Base-by-base conservation (phyloP, 805 yeast genomes). In the Candida tibetensis region DNA sequence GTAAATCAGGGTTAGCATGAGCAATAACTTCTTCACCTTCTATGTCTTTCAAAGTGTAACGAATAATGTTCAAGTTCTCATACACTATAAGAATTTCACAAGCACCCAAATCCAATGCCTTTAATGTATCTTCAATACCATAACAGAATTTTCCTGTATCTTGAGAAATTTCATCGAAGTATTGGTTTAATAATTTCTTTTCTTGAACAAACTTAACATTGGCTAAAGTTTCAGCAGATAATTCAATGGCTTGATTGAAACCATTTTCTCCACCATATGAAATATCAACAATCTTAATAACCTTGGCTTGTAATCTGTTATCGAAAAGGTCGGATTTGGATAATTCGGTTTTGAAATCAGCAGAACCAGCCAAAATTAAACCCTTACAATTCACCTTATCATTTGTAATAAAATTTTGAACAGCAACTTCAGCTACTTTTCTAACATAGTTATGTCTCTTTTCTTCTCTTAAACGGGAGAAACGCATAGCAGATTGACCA, bases 221-320 rank as follows among this genome's bases (percentile, higher is more conserved):
- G 34, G 97, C 85, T 58, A 93, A 76, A 18, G 99, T 85, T 74
- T 93, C 99, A 21, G 97, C 96, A 22, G 97, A 85, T 51, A 93
- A 76, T 68, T 93, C 99, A 55, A 93, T 95, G 31, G 99, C 99
- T 74, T 93, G 99, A 72, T 93, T 93, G 75, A 93, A 93, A 32
- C 99, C 99, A 63, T 93, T 93, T 69, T 93, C 99, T 62, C 99
- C 99, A 67, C 99, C 99, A 59, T 93, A 93, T 2, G 98, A 90
- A 40, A 93, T 85, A 73, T 93, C 99, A 40, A 95, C 99, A 60
- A 90, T 78, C 65, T 89, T 87, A 45, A 93, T 77, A 55, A 93
- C 81, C 67, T 89, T 90, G 35, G 85, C 82, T 52, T 77, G 86
- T 58, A 93, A 76, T 71, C 99, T 87, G 52, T 69, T 72, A 65